phyloP scores from a whole-genome alignment of 2,329 filamentous ascomycete genomes.

The Lanzia echinophila region DNA sequence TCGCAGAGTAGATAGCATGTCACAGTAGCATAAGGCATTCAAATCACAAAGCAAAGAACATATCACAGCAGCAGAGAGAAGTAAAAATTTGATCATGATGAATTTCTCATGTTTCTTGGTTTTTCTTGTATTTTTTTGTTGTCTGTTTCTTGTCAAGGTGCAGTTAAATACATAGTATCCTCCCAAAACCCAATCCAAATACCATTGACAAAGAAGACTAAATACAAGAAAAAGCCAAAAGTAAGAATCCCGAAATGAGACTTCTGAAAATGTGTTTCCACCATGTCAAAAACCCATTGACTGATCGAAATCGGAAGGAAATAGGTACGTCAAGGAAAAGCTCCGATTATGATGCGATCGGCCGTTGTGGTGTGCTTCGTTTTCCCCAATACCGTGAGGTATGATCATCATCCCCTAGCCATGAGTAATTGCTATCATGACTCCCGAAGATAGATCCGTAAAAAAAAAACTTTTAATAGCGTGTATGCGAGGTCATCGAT shows the following conservation, averaged over 20 bases:
- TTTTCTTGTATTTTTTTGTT: not conserved
- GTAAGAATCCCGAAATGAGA: not conserved
- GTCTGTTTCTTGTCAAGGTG: not conserved
- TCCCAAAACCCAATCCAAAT: not conserved
- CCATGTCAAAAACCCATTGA: not conserved
- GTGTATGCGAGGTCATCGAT: slow-evolving; percentile 6
- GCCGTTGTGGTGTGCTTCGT: slow-evolving; percentile 6
- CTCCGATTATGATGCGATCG: slow-evolving; percentile 4
- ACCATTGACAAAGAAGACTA: slow-evolving; percentile 1
- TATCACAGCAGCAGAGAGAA: not conserved
- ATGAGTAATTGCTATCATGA: slow-evolving; percentile 11
- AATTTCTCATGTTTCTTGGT: not conserved
- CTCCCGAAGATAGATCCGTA: not conserved
- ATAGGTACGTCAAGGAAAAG: not conserved
- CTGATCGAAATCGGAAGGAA: not conserved
- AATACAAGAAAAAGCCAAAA: slow-evolving; percentile 5
- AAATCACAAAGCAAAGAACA: too few relatives aligned
- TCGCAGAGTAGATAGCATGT: too few relatives aligned
- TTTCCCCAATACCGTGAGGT: not conserved
- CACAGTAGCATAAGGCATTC: too few relatives aligned
- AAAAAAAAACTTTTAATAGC: not conserved
- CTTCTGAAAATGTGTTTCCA: not conserved
- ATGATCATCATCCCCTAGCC: not conserved
- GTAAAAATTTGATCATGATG: not conserved
- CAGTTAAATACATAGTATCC: not conserved